Conservation (phyloP, 2,329 filamentous ascomycete species). For the Pseudogymnoascus sp. region DNA sequence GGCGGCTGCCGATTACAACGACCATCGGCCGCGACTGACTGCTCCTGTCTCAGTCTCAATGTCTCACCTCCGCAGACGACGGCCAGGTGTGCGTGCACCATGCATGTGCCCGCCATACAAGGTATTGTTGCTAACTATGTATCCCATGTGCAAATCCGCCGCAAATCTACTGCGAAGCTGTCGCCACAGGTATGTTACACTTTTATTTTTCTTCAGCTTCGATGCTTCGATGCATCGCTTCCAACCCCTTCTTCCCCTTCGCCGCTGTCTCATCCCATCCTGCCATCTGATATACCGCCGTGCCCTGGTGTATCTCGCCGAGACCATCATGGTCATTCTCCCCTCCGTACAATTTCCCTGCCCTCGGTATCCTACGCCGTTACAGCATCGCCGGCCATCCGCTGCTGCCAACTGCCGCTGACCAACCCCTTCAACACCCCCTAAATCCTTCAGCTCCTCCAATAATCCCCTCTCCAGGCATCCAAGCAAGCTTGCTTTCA, state of each 20-base stretch:
- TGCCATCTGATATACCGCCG: slow-evolving; percentile 6
- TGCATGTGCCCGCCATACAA: slow-evolving; percentile 1
- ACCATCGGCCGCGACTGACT: background rate
- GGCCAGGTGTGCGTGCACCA: background rate
- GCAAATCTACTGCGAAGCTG: background rate
- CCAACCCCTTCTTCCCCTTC: background rate
- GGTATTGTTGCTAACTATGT: background rate
- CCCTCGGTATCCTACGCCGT: background rate
- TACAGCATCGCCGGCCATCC: background rate
- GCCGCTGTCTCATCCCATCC: background rate
- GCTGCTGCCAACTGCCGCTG: background rate
- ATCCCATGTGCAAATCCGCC: background rate
- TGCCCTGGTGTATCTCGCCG: background rate
- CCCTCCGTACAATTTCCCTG: background rate
- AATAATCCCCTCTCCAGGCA: background rate
- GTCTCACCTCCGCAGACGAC: slow-evolving; percentile 1
- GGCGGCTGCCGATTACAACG: slow-evolving; percentile 1
- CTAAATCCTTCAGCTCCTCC: background rate
- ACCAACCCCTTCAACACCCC: background rate
- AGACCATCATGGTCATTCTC: background rate
- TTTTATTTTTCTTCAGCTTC: background rate
- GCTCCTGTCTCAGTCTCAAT: background rate
- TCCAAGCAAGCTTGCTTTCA: background rate
- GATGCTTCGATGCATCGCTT: background rate
- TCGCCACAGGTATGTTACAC: background rate